A percentile compares a stretch with the other conserved stretches of the same genome.
Evolutionary conservation across 1,284 basidiomycete species (phyloP).

Genomic region (Nidula niveotomentosa): DNA sequence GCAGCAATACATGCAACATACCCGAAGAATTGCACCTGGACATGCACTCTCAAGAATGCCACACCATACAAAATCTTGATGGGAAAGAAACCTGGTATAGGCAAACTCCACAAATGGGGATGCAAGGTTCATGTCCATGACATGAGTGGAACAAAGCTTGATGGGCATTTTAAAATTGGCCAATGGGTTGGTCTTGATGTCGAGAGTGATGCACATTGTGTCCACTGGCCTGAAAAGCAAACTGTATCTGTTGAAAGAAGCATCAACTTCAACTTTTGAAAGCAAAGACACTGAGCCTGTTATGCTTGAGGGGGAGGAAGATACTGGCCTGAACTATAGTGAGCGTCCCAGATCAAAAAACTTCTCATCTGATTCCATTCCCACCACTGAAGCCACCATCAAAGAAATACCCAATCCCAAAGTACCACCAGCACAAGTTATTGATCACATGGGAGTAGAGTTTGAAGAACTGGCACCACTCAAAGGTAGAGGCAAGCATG

Average conservation of each 20-base stretch:
- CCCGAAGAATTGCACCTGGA: slow-evolving; percentile 8
- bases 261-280: neutral
- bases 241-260: neutral
- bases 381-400: neutral
- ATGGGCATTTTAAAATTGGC: neutral
- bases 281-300: neutral
- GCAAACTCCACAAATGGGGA: neutral
- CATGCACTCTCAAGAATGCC: slow-evolving; percentile 1
- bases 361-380: too few species aligned
- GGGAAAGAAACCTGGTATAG: neutral
- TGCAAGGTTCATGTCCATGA: neutral
- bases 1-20: slow-evolving; percentile 5
- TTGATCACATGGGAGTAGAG: too few species aligned
- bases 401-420: slow-evolving; percentile 1
- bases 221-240: slow-evolving; percentile 2
- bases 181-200: slow-evolving; percentile 1
- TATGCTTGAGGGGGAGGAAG: neutral
- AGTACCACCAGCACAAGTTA: neutral
- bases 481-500: neutral
- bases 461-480: neutral
- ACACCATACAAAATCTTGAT: neutral
- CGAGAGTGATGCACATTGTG: neutral
- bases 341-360: neutral
- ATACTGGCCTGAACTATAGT: neutral
- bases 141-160: neutral